Base-by-base conservation (phyloP, 169 alveolate species). In the Theileria annulata region DNA sequence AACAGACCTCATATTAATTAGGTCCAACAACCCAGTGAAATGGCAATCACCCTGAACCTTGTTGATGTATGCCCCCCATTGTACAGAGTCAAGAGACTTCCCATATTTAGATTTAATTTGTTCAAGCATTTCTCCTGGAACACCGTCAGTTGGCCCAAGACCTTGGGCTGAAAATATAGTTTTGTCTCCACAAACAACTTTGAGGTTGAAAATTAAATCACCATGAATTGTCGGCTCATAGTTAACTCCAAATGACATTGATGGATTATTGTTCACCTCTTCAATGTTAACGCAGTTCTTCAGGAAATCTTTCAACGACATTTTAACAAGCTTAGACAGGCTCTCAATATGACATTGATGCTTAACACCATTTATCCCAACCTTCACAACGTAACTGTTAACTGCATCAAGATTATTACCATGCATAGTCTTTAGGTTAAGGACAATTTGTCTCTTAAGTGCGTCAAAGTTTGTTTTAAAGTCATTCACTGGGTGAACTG, bases 21-120 rank as follows among this genome's bases (percentile, higher is more conserved):
- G n/a, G 23, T 49, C 64, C 30, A 64, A 0, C 47, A 84, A 71
- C 66, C 58, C 79, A n/a, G 68, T 69, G 33, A 84, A 17, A 78
- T 71, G 87, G 54, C 90, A 84, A 66, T 84, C 71, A 31, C 87
- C 90, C 70, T 56, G 87, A 37, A 84, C 58, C 5, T 77, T 80
- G 64, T 84, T 84, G 69, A 84, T 84, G 68, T 68, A 58, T 27
- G 70, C 77, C 1, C 86, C 81, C 89, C 89, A 82, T 21, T 69
- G 81, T 5, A 58, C 86, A 2, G 31, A 12, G 3, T 33, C 51
- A 58, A 82, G 37, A 8, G 28, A 62, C 48, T 49, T 30, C 17
- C 73, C 69, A 71, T 82, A 82, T 49, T 77, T 75, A 33, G 69
- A 31, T 13, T 60, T 54, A 19, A 82, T 62, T 51, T 71, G 3